Evolutionary conservation across 148 eudicot genomes (phyloP), one percentile per base, ranked within the genome.

Genomic region (Diospyros kaki): DNA sequence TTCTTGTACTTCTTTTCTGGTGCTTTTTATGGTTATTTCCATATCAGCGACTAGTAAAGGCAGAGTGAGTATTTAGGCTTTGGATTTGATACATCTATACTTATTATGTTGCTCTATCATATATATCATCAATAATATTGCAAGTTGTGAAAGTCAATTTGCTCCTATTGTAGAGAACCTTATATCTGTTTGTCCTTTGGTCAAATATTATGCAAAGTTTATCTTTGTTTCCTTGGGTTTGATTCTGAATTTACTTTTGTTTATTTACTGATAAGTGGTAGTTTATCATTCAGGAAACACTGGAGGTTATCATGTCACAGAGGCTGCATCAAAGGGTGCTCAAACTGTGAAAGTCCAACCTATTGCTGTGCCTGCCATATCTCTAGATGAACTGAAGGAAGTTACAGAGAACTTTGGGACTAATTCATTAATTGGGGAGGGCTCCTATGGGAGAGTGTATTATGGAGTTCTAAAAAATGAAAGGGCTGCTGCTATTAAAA

Each of bases 371-470:
- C 81, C 93, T 76, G 84, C 89, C 60, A 75, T 91, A 50, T 71
- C 87, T 18, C 86, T 87, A 45, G 91, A 89, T 69, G 96, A 89
- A 66, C 69, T 91, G 77, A 89, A 82, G 83, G 91, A 86, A 46
- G 73, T 89, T 38, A 89, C 96, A 2, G 88, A 84, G 40, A 87
- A 89, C 68, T 91, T 89, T 73, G 89, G 96, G 54, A 77, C 87
- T 38, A 83, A 81, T 67, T 84, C 89, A 64, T 77, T 91, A 71
- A 89, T 91, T 80, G 93, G 92, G 13, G 89, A 88, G 79, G 96
- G 96, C 10, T 85, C 88, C 58, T 85, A 84, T 81, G 96, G 96
- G 75, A 79, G 87, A 81, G 92, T 89, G 43, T 91, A 85, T 66
- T 79, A 83, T 83, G 95, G 92, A 64, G 76, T 87, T 56, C 79